Evolutionary conservation across 805 yeast genomes (phyloP), one percentile per base, ranked within the genome.

Genomic region (Saccharomycopsis sp.): DNA sequence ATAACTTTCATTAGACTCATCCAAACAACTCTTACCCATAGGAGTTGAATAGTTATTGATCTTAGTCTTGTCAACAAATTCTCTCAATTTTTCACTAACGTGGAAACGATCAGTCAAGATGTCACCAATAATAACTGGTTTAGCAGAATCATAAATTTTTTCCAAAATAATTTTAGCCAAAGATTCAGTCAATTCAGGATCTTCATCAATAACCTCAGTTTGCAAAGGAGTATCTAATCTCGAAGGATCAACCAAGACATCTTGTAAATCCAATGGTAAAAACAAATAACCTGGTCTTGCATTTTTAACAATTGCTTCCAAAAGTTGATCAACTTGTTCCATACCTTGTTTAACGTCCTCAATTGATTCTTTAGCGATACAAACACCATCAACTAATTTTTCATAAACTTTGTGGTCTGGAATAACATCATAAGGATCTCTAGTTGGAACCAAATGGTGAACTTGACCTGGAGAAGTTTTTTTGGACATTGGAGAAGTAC

Each of bases 231-330:
- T 68, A 4, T 51, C 52, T 33, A 79, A 63, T 41, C 66, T 60
- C 3, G 64, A 50, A 8, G 60, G 58, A 46, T 64, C 65, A 44
- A 78, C 68, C 4, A 56, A 28, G 11, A 54, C 49, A 43, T 78
- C 76, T 7, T 77, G 74, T 52, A 85, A 60, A 58, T 88, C 89
- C 35, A 74, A 65, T 1, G 97, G 96, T 38, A 89, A 60, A 58
- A 77, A 85, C 40, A 88, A 59, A 56, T 83, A 88, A 13, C 95
- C 96, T 0, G 97, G 97, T 59, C 80, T 77, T 31, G 81, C 77
- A 38, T 73, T 67, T 31, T 60, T 65, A 52, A 76, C 64, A 22
- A 85, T 76, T 14, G 70, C 65, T 36, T 56, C 57, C 44, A 89
- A 72, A 4, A 85, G 82, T 19, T 65, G 63, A 59, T 89, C 97